Conservation (phyloP, 2,329 filamentous ascomycete genomes). For the Talaromyces islandicus region DNA sequence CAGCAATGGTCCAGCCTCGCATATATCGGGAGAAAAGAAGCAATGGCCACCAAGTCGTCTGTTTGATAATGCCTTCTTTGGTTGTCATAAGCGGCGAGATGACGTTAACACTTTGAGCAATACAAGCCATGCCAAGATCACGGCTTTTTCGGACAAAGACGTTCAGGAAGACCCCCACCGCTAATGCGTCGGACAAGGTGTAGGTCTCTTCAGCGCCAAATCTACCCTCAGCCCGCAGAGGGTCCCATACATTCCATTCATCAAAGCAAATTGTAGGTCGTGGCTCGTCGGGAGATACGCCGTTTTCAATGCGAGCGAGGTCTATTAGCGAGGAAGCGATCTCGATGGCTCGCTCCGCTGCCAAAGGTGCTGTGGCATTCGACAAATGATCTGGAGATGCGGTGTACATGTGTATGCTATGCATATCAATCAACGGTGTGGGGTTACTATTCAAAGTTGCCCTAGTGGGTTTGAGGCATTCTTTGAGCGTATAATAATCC, state of each 20-base stretch:
- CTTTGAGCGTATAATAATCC: constrained; percentile 68
- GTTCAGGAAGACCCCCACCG: constrained; percentile 70
- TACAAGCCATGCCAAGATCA: constrained; percentile 70
- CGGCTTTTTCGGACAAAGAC: constrained; percentile 67
- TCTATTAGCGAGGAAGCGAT: constrained; percentile 65
- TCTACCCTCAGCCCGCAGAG: constrained; percentile 63
- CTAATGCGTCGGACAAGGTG: constrained; percentile 68
- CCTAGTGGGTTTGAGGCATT: constrained; percentile 53
- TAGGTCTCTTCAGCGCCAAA: constrained; percentile 68
- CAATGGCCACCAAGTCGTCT: constrained; percentile 71
- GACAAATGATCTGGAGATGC: constrained; percentile 50
- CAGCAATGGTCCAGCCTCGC: constrained; percentile 63
- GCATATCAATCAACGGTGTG: constrained; percentile 62
- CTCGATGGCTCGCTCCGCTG: constrained; percentile 68
- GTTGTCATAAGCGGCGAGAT: constrained; percentile 72
- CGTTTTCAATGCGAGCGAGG: constrained; percentile 64
- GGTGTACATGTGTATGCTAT: constrained; percentile 75
- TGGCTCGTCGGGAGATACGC: constrained; percentile 49
- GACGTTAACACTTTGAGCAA: constrained; percentile 73
- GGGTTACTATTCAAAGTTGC: constrained; percentile 34
- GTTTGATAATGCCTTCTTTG: constrained; percentile 57
- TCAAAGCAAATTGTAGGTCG: constrained; percentile 72
- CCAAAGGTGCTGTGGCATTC: constrained; percentile 58
- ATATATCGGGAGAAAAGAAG: constrained; percentile 65
- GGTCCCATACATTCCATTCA: constrained; percentile 82